Conservation (phyloP, 768 basidiomycete genomes). For the Amanita pallidorosea region DNA sequence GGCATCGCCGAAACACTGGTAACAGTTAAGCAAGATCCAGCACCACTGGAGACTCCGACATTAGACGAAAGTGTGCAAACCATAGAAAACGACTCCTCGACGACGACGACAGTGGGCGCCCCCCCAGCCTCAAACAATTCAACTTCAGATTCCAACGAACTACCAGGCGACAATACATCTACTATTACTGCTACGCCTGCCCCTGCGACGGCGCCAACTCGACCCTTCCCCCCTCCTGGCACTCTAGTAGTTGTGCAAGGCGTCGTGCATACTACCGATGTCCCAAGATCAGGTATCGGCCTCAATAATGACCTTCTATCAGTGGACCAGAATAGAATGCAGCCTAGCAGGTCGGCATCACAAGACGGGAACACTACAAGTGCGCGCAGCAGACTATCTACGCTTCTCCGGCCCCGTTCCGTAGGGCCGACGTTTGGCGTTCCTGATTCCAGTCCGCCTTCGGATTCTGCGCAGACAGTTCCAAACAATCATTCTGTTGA, state of each 20-base stretch:
- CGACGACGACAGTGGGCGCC: not conserved
- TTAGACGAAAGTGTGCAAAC: not conserved
- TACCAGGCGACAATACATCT: not conserved
- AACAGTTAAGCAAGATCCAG: constrained; percentile 1
- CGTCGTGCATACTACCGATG: constrained; percentile 70
- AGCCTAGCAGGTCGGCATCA: constrained; percentile 21
- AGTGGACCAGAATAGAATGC: constrained; percentile 4
- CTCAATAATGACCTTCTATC: not conserved
- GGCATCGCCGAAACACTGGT: constrained; percentile 4
- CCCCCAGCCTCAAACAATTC: not conserved
- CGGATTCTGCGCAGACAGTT: not conserved
- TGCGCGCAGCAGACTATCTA: constrained; percentile 19
- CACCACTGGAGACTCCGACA: not conserved
- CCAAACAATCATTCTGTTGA: not conserved
- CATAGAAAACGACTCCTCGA: not conserved
- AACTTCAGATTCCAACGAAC: not conserved
- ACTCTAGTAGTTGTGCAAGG: constrained; percentile 79
- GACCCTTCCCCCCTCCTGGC: constrained; percentile 61
- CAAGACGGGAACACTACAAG: constrained; percentile 12
- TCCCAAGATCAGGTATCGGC: constrained; percentile 21
- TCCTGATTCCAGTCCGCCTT: not conserved
- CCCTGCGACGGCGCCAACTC: constrained; percentile 8
- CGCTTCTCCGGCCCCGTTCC: constrained; percentile 26
- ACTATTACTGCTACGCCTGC: constrained; percentile 2
- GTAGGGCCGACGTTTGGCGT: constrained; percentile 9